A percentile compares a stretch with the other conserved stretches of the same genome.
phyloP scores from a whole-genome alignment of 306 rosid species.

The Trifolium fragiferum region DNA sequence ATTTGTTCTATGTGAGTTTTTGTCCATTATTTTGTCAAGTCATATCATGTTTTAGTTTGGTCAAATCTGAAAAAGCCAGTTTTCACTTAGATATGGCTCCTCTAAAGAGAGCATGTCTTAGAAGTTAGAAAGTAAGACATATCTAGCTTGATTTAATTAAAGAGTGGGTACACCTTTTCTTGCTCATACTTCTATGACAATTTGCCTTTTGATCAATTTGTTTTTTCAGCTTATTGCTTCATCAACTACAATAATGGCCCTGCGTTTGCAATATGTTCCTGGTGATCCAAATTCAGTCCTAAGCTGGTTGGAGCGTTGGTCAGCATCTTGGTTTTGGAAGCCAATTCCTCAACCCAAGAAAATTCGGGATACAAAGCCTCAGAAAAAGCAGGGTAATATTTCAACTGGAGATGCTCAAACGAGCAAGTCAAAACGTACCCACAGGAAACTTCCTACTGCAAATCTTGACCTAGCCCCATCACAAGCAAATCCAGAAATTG shows the following conservation, averaged over 20 bases:
- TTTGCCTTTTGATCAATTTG: constrained; percentile 27
- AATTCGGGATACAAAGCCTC: constrained; percentile 62
- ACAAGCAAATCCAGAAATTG: constrained; percentile 72
- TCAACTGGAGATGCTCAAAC: constrained; percentile 63
- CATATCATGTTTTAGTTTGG: background rate
- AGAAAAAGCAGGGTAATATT: constrained; percentile 61
- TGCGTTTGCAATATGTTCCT: constrained; percentile 71
- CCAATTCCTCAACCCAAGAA: constrained; percentile 82
- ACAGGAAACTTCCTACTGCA: constrained; percentile 65
- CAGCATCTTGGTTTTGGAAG: constrained; percentile 77
- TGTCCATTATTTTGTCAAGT: background rate
- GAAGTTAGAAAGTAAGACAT: constrained; percentile 1
- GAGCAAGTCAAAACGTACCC: constrained; percentile 72
- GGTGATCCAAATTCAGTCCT: constrained; percentile 80
- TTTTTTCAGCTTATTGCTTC: constrained; percentile 74
- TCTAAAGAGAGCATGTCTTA: background rate
- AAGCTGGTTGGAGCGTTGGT: constrained; percentile 92
- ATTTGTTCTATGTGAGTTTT: background rate
- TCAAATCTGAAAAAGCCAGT: background rate
- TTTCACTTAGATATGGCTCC: background rate
- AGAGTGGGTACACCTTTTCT: background rate
- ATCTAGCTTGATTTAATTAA: background rate
- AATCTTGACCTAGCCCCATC: constrained; percentile 57
- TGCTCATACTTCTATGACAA: constrained; percentile 3
- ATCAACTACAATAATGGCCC: constrained; percentile 67